Base-by-base conservation (phyloP, 306 rosid species). In the Alnus glutinosa region DNA sequence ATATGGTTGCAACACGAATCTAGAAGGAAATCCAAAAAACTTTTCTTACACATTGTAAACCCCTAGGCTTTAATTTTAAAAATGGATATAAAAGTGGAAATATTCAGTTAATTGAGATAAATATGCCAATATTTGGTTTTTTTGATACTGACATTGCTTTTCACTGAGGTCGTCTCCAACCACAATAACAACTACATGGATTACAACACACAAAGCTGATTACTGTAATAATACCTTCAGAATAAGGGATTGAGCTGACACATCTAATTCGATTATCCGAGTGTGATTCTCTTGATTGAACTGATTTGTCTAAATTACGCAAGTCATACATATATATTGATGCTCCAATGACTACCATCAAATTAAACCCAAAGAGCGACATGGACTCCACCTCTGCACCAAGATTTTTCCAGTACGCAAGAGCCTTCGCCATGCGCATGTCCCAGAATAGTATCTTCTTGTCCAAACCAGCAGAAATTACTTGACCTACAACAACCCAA, bases 391-490 rank as follows among this genome's bases (percentile, higher is more conserved):
- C 91, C 79, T 89, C 97, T 55, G 84, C 82, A 81, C 78, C 90
- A 12, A 87, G 58, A 76, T 71, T 85, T 79, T 23, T 88, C 50
- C 51, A 80, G 64, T 80, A 84, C 30, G 59, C 74, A 77, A 73
- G 72, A 57, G 82, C 84, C 58, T 91, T 82, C 81, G 48, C 85
- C 78, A 2, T 74, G 36, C 92, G 96, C 4, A 77, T 74, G 74
- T 95, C 98, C 98, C 90, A 91, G 18, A 83, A 78, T 64, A 84
- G 30, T 82, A 92, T 63, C 80, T 90, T 90, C 77, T 86, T 85
- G 89, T 95, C 96, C 78, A 89, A 80, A 79, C 98, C 98, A 2
- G 94, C 86, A 75, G 92, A 82, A 52, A 95, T 83, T 81, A 93
- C 78, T 78, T 90, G 96, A 82, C 83, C 98, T 92, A 74, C 83